Evolutionary conservation across 2,329 filamentous ascomycete species (phyloP).

Genomic region (Cytospora leucostoma): DNA sequence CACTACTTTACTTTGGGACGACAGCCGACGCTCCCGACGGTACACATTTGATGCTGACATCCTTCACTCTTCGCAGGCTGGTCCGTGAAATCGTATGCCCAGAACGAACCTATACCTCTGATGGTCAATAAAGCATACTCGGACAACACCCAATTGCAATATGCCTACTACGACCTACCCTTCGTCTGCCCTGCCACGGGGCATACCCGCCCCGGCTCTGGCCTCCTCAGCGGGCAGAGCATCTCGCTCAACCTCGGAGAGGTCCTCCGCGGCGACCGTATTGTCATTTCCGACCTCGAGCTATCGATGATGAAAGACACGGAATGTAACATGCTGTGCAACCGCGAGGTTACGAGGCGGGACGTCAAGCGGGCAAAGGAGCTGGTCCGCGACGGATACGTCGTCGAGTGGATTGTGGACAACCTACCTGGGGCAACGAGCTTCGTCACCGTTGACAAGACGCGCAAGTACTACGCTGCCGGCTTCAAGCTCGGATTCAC

Average conservation of each 20-base stretch:
- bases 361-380: constrained; percentile 69
- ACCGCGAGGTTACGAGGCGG: constrained; percentile 61
- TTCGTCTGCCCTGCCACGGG: constrained; percentile 83
- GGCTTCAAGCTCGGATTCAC: constrained; percentile 87
- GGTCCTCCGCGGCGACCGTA: constrained; percentile 82
- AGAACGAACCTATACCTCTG: constrained; percentile 77
- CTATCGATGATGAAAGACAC: constrained; percentile 75
- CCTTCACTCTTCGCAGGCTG: constrained; percentile 57
- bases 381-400: constrained; percentile 75
- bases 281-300: constrained; percentile 81
- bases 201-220: constrained; percentile 62
- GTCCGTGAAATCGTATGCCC: constrained; percentile 77
- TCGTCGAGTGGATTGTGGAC: constrained; percentile 93
- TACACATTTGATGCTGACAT: constrained; percentile 5
- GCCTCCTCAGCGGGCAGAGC: constrained; percentile 73
- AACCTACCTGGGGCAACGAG: constrained; percentile 87
- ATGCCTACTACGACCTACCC: constrained; percentile 85
- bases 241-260: constrained; percentile 84
- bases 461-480: constrained; percentile 82
- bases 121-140: constrained; percentile 92
- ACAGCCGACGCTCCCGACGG: background rate
- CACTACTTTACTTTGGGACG: background rate
- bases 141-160: constrained; percentile 86
- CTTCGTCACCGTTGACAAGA: constrained; percentile 84
- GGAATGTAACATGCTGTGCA: constrained; percentile 73